Evolutionary conservation across 257 asterid species (phyloP), one percentile per base, ranked within the genome.

Genomic region (Solanum lycopersicoides): DNA sequence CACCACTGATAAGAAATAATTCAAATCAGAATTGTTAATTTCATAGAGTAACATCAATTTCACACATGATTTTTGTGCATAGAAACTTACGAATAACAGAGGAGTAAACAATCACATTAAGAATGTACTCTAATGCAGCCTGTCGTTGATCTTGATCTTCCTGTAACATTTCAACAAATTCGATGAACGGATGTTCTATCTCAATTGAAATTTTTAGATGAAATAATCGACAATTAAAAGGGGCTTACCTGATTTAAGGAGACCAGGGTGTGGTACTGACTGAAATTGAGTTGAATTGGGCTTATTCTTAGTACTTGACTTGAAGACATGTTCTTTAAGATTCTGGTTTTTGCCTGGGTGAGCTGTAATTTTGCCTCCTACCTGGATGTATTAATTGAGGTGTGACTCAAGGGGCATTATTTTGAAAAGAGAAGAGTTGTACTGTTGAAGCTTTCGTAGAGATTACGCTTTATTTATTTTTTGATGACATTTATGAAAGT

Each of bases 51-150:
- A 25, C 53, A 44, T 9, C 28, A 50, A 23, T 28, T 25, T 37
- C 12, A 45, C 56, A 11, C n/a, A 14, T 23, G n/a, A n/a, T 63
- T 34, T 32, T 53, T 21, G 65, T 75, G 44, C 32, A 47, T 15
- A 84, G 89, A 13, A 84, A 89, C 91, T 65, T 63, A 91, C 93
- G 75, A 50, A 89, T 13, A n/a, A 87, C 86, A 18, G 89, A 79
- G 44, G 88, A 86, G 82, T 86, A 88, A 39, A 86, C 28, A 28
- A 69, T 16, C 75, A 74, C 28, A 14, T 88, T 88, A 65, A 83
- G 65, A 20, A 76, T 59, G 73, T 84, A 23, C 68, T 86, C 87
- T 75, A 89, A 7, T 34, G 86, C 83, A 41, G 59, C 35, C 30
- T 63, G 69, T 88, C 76, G 87, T 74, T 84, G 85, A 23, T 14